Conservation (phyloP, 768 basidiomycete species). For the Russula vinacea region DNA sequence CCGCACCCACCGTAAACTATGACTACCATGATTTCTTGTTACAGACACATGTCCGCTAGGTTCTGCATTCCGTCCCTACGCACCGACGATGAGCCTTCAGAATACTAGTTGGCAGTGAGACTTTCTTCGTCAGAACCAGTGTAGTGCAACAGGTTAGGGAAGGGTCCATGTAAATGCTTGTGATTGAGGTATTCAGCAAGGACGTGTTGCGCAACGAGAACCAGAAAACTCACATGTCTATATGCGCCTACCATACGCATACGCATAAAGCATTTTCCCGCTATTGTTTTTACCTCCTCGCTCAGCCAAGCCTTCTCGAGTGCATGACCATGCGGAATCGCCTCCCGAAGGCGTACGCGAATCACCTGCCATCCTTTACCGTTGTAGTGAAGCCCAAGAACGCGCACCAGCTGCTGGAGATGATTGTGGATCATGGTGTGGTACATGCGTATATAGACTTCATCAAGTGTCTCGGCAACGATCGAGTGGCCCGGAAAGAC, state of each 20-base stretch:
- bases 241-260: conserved; percentile 58
- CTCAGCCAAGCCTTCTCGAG: conserved; percentile 52
- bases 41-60: too few species aligned
- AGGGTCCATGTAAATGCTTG: conserved; percentile 53
- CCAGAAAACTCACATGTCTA: conserved; percentile 45
- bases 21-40: too few species aligned
- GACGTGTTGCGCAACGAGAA: conserved; percentile 3
- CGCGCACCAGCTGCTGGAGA: conserved; percentile 55
- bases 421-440: conserved; percentile 60
- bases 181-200: conserved; percentile 11
- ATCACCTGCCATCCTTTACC: conserved; percentile 54
- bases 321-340: conserved; percentile 47
- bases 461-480: conserved; percentile 49
- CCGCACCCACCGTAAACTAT: too few species aligned
- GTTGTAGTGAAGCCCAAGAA: conserved; percentile 55
- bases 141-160: conserved; percentile 55
- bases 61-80: too few species aligned
- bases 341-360: conserved; percentile 42
- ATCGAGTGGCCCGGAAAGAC: conserved; percentile 42
- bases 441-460: conserved; percentile 56
- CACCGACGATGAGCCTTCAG: not conserved
- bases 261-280: conserved; percentile 55
- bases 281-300: conserved; percentile 46
- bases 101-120: not conserved
- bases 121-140: conserved; percentile 35